Percentiles rank a stretch among this genome's conserved stretches.
These are phyloP conservation scores for Aspergillus bertholletiae DNA, from an alignment of 495 filamentous ascomycete species.

Conservation along the genomic window DNA sequence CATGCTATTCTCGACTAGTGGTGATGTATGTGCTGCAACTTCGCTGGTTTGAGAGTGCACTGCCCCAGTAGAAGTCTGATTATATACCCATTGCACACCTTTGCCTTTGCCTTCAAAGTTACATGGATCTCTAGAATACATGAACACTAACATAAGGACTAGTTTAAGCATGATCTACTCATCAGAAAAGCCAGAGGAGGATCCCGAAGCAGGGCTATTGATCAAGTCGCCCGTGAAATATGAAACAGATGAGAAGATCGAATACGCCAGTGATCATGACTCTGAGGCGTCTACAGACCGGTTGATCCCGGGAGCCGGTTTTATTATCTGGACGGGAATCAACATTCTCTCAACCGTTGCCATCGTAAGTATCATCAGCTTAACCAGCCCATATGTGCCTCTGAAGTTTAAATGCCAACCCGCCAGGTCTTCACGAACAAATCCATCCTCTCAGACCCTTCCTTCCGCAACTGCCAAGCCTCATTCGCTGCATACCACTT, in stretches of 20 bases:
- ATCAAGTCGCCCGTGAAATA: not conserved
- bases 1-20: not conserved
- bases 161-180: not conserved
- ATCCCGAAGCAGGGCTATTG: not conserved
- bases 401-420: not conserved
- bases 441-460: slow-evolving; percentile 65
- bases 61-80: not conserved
- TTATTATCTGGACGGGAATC: slow-evolving; percentile 15
- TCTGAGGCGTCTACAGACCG: not conserved
- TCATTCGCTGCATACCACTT: slow-evolving; percentile 74
- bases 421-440: slow-evolving; percentile 73
- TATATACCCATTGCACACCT: not conserved
- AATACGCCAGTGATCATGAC: not conserved
- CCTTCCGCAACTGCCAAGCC: slow-evolving; percentile 62
- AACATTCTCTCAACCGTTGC: slow-evolving; percentile 14
- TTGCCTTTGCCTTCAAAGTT: not conserved
- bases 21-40: slow-evolving; percentile 6
- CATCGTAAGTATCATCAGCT: slow-evolving; percentile 1
- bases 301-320: not conserved
- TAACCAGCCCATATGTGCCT: no score
- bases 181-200: not conserved
- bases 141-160: not conserved
- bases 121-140: not conserved
- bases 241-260: not conserved
- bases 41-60: not conserved